Base-by-base conservation (phyloP, 768 basidiomycete genomes). In the Mycena rosella region DNA sequence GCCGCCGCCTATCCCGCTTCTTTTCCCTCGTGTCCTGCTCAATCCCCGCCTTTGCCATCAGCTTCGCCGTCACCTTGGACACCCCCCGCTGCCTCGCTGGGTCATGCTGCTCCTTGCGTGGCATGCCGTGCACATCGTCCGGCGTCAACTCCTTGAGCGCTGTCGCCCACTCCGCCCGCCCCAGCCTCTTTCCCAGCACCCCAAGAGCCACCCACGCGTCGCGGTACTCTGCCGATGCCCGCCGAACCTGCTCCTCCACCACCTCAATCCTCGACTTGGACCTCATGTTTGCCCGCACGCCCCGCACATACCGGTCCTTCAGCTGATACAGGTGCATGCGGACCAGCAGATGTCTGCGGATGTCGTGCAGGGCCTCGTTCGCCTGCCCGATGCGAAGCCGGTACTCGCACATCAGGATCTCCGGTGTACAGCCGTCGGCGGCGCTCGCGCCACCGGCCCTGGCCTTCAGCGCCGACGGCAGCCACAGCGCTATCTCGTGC, bases 301-400 rank as follows among this genome's bases (percentile, higher is more conserved):
- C 75, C 6, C 65, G 59, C 17, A 74, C 60, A 38, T 71, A 58
- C 1, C 52, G 67, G 53, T 75, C 68, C 57, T 77, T 78, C 54
- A 73, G 67, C 17, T 69, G 66, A 56, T 67, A 73, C 2, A 76
- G 32, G 22, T 74, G 65, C 5, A 72, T 67, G 5, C 75, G 70
- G 1, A 73, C 63, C 27, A 74, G 76, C 4, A 78, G 65, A 10
- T 72, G 60, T 20, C 63, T 59, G 0, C 74, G 67, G 1, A 78
- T 36, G 1, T 58, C 60, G n/a, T 53, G 29, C 30, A 53, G 18
- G 8, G 29, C 30, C 47, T 80, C 77, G 34, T 72, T 54, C 0
- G 75, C 77, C 56, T 78, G 78, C 0, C 70, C 75, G 0, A 70
- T n/a, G 4, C 72, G 73, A 0, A 77, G 63, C 11, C 65, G 45